Evolutionary conservation across 441 rosid genomes (phyloP).

Genomic region (Euphorbia schlechtendalii): DNA sequence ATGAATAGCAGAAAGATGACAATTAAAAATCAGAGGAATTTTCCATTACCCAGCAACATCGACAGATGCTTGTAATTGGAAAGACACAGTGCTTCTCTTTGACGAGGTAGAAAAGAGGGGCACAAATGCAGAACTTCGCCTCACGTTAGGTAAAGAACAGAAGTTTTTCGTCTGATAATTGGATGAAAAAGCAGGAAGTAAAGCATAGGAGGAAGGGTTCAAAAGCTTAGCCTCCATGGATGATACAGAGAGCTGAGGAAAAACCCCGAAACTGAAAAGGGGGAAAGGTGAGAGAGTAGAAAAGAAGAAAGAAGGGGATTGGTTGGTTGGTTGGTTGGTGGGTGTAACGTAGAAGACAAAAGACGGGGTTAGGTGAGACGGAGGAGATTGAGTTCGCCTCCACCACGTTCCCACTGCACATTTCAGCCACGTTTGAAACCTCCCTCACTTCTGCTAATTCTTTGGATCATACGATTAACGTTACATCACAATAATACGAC

Average conservation of each 20-base stretch:
- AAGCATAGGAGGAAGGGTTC: constrained; percentile 29
- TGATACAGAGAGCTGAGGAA: not conserved
- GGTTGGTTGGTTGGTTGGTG: no score
- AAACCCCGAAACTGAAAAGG: not conserved
- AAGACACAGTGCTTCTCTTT: constrained; percentile 26
- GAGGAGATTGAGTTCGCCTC: not conserved
- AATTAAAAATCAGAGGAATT: not conserved
- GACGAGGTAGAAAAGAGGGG: constrained; percentile 24
- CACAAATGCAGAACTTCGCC: constrained; percentile 11
- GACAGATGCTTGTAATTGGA: constrained; percentile 33
- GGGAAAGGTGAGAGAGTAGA: not conserved
- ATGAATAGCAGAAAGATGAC: constrained; percentile 5
- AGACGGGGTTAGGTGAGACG: not conserved
- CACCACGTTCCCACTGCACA: not conserved
- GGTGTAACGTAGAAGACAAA: not conserved
- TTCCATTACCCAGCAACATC: constrained; percentile 41
- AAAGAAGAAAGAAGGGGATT: no score
- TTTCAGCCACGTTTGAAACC: no score
- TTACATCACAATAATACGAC: no score
- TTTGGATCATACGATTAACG: no score
- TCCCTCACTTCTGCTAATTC: no score
- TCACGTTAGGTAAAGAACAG: constrained; percentile 15
- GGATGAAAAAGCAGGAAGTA: constrained; percentile 11
- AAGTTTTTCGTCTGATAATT: constrained; percentile 21
- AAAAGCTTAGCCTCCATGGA: constrained; percentile 49